These are phyloP conservation scores for Pythium periplocum DNA, from an alignment of 352 stramenopile genomes.

Conservation along the genomic window DNA sequence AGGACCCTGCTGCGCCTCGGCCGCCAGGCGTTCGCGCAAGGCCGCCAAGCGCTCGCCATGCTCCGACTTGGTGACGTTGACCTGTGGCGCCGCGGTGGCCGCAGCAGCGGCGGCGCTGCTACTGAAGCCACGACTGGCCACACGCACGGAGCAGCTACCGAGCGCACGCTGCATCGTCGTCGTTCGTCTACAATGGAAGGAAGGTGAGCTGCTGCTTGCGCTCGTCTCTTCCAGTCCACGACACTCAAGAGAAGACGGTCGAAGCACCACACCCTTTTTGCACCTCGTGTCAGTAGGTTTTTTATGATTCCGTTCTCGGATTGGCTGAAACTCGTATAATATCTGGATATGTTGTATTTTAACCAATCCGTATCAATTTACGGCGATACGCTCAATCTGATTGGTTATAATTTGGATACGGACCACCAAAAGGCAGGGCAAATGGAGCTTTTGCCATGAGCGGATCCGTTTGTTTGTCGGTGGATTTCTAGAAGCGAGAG, in stretches of 20 bases:
- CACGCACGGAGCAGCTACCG: conserved; percentile 2
- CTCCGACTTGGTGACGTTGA: conserved; percentile 61
- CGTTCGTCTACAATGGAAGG: not conserved
- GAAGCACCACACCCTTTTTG: conserved; percentile 16
- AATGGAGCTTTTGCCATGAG: no score
- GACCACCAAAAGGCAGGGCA: conserved; percentile 9
- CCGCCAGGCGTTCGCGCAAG: conserved; percentile 53
- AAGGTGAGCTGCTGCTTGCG: not conserved
- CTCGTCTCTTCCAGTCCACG: conserved; percentile 5
- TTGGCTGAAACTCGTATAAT: not conserved
- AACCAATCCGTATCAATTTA: no score
- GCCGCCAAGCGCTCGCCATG: conserved; percentile 52
- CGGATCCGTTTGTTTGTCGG: no score
- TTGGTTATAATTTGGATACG: conserved; percentile 7
- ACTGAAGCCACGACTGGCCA: not conserved
- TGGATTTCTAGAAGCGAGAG: conserved; percentile 74
- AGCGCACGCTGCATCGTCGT: conserved; percentile 12
- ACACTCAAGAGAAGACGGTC: conserved; percentile 9
- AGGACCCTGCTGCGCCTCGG: conserved; percentile 51
- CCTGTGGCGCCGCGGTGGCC: conserved; percentile 37
- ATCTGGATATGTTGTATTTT: no score
- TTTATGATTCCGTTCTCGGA: not conserved
- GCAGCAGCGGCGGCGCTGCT: conserved; percentile 3
- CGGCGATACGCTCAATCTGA: not conserved
- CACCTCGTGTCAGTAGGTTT: conserved; percentile 7